Conservation (phyloP, 345 rosid genomes). For the Sonneratia alba region DNA sequence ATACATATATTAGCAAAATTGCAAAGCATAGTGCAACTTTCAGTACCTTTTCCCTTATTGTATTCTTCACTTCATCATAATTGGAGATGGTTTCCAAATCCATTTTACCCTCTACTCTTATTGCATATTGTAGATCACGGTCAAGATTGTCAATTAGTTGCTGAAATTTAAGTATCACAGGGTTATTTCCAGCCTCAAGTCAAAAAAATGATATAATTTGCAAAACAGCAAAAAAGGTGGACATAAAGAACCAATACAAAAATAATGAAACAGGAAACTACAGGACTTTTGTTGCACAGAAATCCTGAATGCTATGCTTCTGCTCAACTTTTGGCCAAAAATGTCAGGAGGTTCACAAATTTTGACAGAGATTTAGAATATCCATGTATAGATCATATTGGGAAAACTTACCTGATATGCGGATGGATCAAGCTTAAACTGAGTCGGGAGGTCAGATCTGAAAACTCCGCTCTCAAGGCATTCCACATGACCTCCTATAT, state of each 20-base stretch:
- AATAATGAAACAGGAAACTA: background rate
- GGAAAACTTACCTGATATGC: slow-evolving; percentile 58
- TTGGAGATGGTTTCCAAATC: slow-evolving; percentile 68
- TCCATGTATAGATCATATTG: background rate
- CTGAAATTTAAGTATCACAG: slow-evolving; percentile 29
- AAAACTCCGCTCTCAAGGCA: slow-evolving; percentile 99
- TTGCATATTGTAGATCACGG: slow-evolving; percentile 91
- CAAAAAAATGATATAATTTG: background rate
- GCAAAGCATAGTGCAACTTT: slow-evolving; percentile 8
- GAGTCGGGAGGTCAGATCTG: slow-evolving; percentile 89
- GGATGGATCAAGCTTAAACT: slow-evolving; percentile 73
- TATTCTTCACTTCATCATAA: slow-evolving; percentile 79
- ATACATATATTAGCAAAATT: background rate
- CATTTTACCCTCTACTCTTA: slow-evolving; percentile 91
- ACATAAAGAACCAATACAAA: background rate
- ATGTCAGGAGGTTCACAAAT: background rate
- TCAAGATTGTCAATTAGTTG: slow-evolving; percentile 78
- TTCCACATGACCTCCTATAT: slow-evolving; percentile 96
- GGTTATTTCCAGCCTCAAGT: background rate
- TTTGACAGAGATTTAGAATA: background rate
- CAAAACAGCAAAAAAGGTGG: background rate
- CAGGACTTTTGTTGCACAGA: background rate
- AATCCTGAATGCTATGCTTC: background rate
- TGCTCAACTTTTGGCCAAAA: background rate
- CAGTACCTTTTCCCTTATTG: slow-evolving; percentile 65